Conservation (phyloP, 2,329 filamentous ascomycete species). For the Sporothrix inflata region DNA sequence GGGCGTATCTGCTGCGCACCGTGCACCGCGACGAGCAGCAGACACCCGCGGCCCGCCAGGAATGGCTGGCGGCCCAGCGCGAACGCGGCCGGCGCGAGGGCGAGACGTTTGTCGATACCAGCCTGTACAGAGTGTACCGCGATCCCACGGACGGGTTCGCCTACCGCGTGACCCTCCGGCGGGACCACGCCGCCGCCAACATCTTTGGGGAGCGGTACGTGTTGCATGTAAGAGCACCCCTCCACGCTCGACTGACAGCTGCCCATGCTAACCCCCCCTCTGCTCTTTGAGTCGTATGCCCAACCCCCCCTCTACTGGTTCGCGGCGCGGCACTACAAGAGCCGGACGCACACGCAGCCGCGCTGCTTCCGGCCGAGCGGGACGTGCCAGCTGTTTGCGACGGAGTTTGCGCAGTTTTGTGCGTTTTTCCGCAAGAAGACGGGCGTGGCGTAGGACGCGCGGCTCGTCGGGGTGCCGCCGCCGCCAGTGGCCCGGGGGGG, state of each 20-base stretch:
- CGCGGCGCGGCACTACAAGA: slow-evolving; percentile 55
- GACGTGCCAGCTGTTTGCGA: slow-evolving; percentile 45
- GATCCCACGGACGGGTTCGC: slow-evolving; percentile 62
- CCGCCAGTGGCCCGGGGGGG: not conserved
- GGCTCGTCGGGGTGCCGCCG: slow-evolving; percentile 37
- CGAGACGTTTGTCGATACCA: slow-evolving; percentile 52
- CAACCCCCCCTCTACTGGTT: slow-evolving; percentile 64
- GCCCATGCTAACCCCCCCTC: no score
- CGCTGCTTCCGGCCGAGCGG: slow-evolving; percentile 46
- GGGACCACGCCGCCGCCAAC: slow-evolving; percentile 49
- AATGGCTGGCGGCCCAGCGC: slow-evolving; percentile 41
- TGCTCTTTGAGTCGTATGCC: slow-evolving; percentile 68
- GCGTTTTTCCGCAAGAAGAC: slow-evolving; percentile 62
- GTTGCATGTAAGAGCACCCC: no score
- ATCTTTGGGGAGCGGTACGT: slow-evolving; percentile 61
- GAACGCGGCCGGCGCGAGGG: slow-evolving; percentile 41
- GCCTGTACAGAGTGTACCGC: slow-evolving; percentile 65
- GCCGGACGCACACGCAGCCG: slow-evolving; percentile 44
- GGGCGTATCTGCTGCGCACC: slow-evolving; percentile 48
- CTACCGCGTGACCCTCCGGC: slow-evolving; percentile 65
- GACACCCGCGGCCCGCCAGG: slow-evolving; percentile 34
- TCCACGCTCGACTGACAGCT: no score
- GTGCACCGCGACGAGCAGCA: slow-evolving; percentile 37
- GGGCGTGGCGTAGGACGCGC: slow-evolving; percentile 62
- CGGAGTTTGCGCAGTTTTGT: slow-evolving; percentile 56